Percentiles rank a stretch among this genome's conserved stretches.
phyloP scores from a whole-genome alignment of 345 rosid genomes.

The Atalantia buxifolia region DNA sequence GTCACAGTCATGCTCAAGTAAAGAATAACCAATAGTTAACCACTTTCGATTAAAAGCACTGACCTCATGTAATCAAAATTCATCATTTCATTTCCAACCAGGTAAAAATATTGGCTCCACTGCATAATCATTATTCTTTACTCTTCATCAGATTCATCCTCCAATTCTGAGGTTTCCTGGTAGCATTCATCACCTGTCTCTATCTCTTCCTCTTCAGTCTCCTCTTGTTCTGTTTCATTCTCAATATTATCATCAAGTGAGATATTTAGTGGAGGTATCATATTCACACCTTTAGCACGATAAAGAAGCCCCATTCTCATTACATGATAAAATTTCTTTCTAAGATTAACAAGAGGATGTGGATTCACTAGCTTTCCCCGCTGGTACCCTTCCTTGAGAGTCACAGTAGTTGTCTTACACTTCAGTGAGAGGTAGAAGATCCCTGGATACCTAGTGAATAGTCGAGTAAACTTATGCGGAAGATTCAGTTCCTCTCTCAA shows the following conservation, averaged over 20 bases:
- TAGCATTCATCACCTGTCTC: constrained; percentile 40
- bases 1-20: background rate
- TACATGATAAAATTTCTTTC: constrained; percentile 76
- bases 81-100: background rate
- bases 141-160: constrained; percentile 46
- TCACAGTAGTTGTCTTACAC: constrained; percentile 90
- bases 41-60: background rate
- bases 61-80: background rate
- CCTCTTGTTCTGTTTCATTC: constrained; percentile 35
- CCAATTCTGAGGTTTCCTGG: constrained; percentile 40
- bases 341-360: constrained; percentile 67
- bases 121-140: constrained; percentile 4
- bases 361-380: constrained; percentile 77
- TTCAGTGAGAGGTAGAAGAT: constrained; percentile 90
- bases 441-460: constrained; percentile 91
- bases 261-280: constrained; percentile 45
- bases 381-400: constrained; percentile 82
- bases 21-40: background rate
- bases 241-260: constrained; percentile 35
- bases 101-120: background rate
- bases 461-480: constrained; percentile 84
- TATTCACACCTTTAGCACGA: constrained; percentile 57
- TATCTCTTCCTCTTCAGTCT: constrained; percentile 51
- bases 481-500: constrained; percentile 77
- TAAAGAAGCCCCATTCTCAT: constrained; percentile 92